A percentile compares a stretch with the other conserved stretches of the same genome.
Evolutionary conservation across 768 basidiomycete genomes (phyloP).

Genomic region (Mycena haematopus): DNA sequence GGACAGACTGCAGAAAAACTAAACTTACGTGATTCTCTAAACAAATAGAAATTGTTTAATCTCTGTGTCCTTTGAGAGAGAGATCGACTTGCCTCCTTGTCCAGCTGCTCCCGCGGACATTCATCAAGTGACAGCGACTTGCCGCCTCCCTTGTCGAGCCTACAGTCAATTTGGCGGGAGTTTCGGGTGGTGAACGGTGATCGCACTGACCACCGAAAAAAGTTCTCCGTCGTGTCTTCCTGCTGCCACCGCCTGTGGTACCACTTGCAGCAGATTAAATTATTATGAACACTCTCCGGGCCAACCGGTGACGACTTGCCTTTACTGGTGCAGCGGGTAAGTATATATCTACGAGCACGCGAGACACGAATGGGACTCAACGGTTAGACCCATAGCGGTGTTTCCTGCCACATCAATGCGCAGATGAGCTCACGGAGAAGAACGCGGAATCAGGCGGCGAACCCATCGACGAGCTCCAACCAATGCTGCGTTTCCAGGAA

Average conservation of each 20-base stretch:
- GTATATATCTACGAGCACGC: not conserved
- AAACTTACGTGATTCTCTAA: constrained; percentile 52
- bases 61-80: not conserved
- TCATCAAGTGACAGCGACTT: constrained; percentile 61
- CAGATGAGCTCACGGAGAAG: not conserved
- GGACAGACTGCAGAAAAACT: not conserved
- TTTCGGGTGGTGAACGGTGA: not conserved
- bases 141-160: constrained; percentile 69
- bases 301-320: constrained; percentile 42
- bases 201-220: constrained; percentile 60
- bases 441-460: constrained; percentile 29
- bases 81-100: constrained; percentile 55
- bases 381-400: constrained; percentile 70
- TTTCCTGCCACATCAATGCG: constrained; percentile 42
- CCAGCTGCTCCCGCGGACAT: constrained; percentile 63
- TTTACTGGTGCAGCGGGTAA: constrained; percentile 35
- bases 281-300: not conserved
- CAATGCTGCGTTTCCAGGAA: constrained; percentile 66
- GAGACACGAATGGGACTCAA: constrained; percentile 39
- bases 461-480: constrained; percentile 69
- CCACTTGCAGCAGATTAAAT: constrained; percentile 48
- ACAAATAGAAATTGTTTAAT: not conserved
- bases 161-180: constrained; percentile 34
- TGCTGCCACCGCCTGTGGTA: constrained; percentile 67
- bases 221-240: constrained; percentile 66